Base-by-base conservation (phyloP, 2,329 filamentous ascomycete genomes). In the Penicillium sp. region DNA sequence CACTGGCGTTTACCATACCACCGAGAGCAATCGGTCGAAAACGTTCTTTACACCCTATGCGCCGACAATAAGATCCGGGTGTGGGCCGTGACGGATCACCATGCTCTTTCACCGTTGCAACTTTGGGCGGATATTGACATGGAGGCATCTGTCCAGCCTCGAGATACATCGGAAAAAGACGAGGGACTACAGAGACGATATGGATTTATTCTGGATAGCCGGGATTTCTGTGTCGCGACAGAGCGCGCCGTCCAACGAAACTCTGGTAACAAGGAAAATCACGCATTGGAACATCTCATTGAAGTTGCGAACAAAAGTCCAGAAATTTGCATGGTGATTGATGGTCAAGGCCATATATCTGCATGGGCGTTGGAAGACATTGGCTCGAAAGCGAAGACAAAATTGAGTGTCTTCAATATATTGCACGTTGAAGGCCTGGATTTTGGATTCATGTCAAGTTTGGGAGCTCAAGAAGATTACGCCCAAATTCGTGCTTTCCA, bases 361-460 rank as follows among this genome's bases (percentile, higher is more conserved):
- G 92, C 91, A 0, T 97, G 93, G 91, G 93, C 92, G 0, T 77
- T 99, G 55, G 93, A 98, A 72, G 93, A 93, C 68, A 84, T 96
- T 21, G 88, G 89, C 35, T 87, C 85, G 66, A 91, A 88, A 68
- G 79, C 82, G 31, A 85, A 85, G 63, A 85, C 85, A 58, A 81
- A 83, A 4, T 81, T 86, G 27, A 86, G 88, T 60, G 85, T 93
- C n/a, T 96, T 95, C 78, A 95, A 92, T 69, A 88, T 97, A 64
- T 87, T 91, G 1, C 90, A 96, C 68, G 84, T 93, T 26, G 85
- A 90, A 67, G 83, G 83, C 2, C 64, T 88, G 55, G 67, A 77
- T 43, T 71, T 80, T 44, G 73, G 72, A 5, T 75, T 79, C 57
- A 68, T 72, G 56, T 54, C 67, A 11, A 70, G 60, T 11, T 52